phyloP scores from a whole-genome alignment of 257 asterid species.

The Fraxinus quadrangulata region DNA sequence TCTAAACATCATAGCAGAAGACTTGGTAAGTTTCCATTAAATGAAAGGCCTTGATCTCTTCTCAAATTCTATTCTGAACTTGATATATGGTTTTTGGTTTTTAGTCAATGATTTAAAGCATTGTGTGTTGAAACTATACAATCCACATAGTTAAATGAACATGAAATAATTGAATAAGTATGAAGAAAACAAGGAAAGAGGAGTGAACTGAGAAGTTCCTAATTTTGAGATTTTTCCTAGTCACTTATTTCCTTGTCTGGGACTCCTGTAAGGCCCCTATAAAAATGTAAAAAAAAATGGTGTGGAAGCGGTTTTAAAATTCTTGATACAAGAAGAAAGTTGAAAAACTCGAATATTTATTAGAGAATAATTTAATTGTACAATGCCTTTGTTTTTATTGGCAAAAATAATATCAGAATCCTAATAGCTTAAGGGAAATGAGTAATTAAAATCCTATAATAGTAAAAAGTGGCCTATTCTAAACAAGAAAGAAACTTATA shows the following conservation, averaged over 20 bases:
- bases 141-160: neutral
- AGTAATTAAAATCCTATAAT: no score
- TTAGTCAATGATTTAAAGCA: neutral
- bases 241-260: constrained; percentile 1
- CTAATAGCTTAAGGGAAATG: no score
- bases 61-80: neutral
- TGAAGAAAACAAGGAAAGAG: neutral
- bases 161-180: neutral
- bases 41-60: neutral
- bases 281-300: neutral
- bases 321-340: no score
- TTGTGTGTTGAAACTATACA: neutral
- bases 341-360: no score
- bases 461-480: no score
- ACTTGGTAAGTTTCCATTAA: constrained; percentile 64
- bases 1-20: constrained; percentile 91
- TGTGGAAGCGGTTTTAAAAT: no score
- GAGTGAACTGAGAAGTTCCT: neutral
- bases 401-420: no score
- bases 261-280: neutral
- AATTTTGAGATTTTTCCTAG: neutral
- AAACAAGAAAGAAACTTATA: neutral
- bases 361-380: no score
- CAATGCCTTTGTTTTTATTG: no score
- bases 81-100: neutral